A percentile compares a stretch with the other conserved stretches of the same genome.
Conservation (phyloP, 768 basidiomycete species). For the Hemileccinum rubropunctum region DNA sequence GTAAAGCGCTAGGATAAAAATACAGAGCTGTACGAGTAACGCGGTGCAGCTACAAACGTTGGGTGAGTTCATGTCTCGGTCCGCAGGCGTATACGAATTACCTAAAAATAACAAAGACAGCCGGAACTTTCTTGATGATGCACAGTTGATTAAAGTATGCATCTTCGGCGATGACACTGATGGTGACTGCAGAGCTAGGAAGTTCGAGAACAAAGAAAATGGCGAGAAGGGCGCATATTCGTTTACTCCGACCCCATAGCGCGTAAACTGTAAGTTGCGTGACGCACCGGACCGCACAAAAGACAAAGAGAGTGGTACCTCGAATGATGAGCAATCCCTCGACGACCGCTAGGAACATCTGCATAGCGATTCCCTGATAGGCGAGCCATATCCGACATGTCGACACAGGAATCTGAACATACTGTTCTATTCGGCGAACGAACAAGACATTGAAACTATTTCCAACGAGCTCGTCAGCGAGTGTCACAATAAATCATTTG, state of each 20-base stretch:
- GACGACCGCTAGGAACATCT: conserved; percentile 6
- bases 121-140: conserved; percentile 2
- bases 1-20: conserved; percentile 4
- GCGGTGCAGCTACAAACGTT: neutral
- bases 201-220: conserved; percentile 1
- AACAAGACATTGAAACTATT: conserved; percentile 2
- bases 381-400: conserved; percentile 8
- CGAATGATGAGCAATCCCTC: conserved; percentile 11
- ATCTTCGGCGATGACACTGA: neutral
- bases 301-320: neutral
- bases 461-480: neutral
- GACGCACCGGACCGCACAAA: neutral
- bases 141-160: conserved; percentile 6
- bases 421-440: conserved; percentile 4
- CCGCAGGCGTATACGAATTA: neutral
- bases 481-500: neutral
- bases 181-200: conserved; percentile 1
- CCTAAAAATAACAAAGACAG: conserved; percentile 4
- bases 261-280: conserved; percentile 2
- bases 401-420: neutral
- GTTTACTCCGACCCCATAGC: conserved; percentile 3
- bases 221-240: conserved; percentile 1
- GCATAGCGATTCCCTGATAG: conserved; percentile 6
- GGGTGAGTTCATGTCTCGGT: neutral
- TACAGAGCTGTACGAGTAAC: neutral